A percentile compares a stretch with the other conserved stretches of the same genome.
Conservation (phyloP, 2,329 filamentous ascomycete species). For the Nannizziopsis arthrosporioides region DNA sequence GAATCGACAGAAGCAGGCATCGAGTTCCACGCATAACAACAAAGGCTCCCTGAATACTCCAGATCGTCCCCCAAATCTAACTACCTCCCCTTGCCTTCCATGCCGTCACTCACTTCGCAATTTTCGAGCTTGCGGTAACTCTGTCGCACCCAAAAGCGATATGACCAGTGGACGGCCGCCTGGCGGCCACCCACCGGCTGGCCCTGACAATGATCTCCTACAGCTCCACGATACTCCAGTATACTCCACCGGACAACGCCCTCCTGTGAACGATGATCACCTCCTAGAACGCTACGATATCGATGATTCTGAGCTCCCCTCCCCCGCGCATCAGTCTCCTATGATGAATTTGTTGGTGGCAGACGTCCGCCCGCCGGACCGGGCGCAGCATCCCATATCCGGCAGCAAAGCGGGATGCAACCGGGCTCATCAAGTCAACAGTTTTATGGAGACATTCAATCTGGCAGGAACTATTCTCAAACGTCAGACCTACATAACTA, state of each 20-base stretch:
- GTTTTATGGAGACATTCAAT: constrained; percentile 9
- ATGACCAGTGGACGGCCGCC: constrained; percentile 45
- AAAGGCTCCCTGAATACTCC: background rate
- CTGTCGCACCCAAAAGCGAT: constrained; percentile 21
- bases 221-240: constrained; percentile 30
- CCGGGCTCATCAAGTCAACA: constrained; percentile 2
- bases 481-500: constrained; percentile 78
- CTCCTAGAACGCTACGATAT: constrained; percentile 64
- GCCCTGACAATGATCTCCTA: constrained; percentile 35
- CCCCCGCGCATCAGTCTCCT: constrained; percentile 76
- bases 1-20: background rate
- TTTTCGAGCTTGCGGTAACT: constrained; percentile 18
- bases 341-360: constrained; percentile 84
- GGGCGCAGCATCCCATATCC: constrained; percentile 27
- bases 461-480: constrained; percentile 51
- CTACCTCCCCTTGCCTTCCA: constrained; percentile 7
- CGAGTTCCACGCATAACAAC: background rate
- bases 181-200: constrained; percentile 36
- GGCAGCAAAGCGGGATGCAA: constrained; percentile 24
- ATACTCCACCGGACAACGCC: constrained; percentile 65
- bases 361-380: constrained; percentile 38
- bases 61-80: background rate
- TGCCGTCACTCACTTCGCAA: constrained; percentile 1
- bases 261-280: constrained; percentile 70
- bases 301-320: constrained; percentile 51